Evolutionary conservation across 2,329 filamentous ascomycete genomes (phyloP).

Genomic region (Monosporascus sp.): DNA sequence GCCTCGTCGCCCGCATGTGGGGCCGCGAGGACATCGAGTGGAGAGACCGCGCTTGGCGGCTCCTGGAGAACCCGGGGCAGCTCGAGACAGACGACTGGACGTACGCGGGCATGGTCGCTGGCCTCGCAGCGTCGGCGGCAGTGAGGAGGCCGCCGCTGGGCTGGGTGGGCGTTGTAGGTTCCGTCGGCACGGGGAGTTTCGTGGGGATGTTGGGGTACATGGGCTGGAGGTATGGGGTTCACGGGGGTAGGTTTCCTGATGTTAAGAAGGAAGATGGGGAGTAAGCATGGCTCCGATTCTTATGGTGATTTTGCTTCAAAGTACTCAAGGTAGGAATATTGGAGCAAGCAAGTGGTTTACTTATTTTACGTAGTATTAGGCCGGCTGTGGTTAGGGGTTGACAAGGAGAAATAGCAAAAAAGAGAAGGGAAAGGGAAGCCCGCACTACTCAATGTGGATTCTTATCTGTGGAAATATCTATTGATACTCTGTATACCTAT

Average conservation of each 20-base stretch:
- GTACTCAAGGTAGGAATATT: neutral
- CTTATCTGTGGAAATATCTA: no score
- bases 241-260: constrained; percentile 34
- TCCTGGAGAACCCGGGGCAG: constrained; percentile 54
- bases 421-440: no score
- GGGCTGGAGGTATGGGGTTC: constrained; percentile 44
- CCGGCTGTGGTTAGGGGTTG: no score
- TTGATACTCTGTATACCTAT: no score
- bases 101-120: constrained; percentile 35
- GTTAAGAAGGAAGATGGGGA: constrained; percentile 13
- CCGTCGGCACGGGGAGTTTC: constrained; percentile 42
- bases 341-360: neutral
- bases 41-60: constrained; percentile 57
- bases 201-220: constrained; percentile 44
- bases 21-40: constrained; percentile 57
- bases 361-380: no score
- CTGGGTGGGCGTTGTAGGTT: constrained; percentile 38
- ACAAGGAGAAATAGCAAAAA: no score
- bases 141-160: constrained; percentile 28
- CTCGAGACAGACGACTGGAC: constrained; percentile 52
- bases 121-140: constrained; percentile 22
- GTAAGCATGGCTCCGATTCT: neutral
- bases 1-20: constrained; percentile 45
- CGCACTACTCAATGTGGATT: no score
- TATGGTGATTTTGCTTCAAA: neutral